phyloP scores from a whole-genome alignment of 2,329 filamentous ascomycete species.

The Pseudogymnoascus sp. region DNA sequence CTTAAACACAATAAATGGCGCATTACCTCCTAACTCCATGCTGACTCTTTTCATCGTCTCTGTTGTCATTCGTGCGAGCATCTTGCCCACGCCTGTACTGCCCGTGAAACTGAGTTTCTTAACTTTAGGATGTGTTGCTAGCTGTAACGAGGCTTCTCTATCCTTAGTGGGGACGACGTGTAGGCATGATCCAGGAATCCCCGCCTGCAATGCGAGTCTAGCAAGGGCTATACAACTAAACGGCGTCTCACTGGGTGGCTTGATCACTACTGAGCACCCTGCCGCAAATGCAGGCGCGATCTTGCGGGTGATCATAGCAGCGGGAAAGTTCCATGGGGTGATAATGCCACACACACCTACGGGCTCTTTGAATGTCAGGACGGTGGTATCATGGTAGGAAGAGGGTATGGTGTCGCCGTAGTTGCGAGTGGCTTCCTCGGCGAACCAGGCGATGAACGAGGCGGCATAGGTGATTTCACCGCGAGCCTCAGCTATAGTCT shows the following conservation, averaged over 20 bases:
- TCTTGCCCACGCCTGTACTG: conserved; percentile 51
- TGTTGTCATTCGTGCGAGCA: conserved; percentile 42
- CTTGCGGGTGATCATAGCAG: no score
- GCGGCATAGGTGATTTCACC: conserved; percentile 48
- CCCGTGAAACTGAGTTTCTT: no score
- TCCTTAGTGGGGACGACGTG: conserved; percentile 56
- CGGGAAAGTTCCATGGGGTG: conserved; percentile 57
- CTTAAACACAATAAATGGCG: conserved; percentile 58
- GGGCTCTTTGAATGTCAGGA: conserved; percentile 69
- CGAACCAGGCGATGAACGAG: conserved; percentile 50
- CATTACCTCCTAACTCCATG: conserved; percentile 23
- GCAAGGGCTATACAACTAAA: conserved; percentile 23
- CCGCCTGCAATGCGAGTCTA: conserved; percentile 38
- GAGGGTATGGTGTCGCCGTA: conserved; percentile 45
- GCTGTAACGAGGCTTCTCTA: conserved; percentile 47
- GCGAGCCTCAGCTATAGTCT: conserved; percentile 44
- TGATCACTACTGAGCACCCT: no score
- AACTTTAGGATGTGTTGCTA: conserved; percentile 46
- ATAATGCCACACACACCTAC: conserved; percentile 60
- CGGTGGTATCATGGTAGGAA: conserved; percentile 54
- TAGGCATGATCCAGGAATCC: conserved; percentile 54
- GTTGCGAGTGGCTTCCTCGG: conserved; percentile 56
- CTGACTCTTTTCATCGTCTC: no score
- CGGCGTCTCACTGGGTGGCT: no score
- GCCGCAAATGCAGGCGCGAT: no score